Conservation (phyloP, 306 rosid genomes). For the Acacia melanoxylon region DNA sequence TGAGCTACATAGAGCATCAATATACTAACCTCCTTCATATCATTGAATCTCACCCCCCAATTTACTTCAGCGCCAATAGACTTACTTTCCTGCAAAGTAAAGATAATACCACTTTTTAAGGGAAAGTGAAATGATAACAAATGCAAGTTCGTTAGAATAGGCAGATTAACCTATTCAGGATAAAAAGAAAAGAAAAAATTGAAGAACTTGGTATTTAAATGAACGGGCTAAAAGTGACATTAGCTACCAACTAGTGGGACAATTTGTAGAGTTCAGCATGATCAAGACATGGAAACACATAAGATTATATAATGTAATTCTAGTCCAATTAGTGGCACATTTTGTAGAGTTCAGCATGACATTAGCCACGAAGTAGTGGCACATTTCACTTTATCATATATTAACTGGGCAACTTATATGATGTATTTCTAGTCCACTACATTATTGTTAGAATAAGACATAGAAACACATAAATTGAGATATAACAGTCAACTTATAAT, state of each 20-base stretch:
- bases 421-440: conserved; percentile 8
- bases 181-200: not conserved
- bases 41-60: conserved; percentile 96
- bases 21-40: conserved; percentile 71
- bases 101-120: conserved; percentile 27
- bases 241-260: not conserved
- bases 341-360: too few species aligned
- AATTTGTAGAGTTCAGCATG: not conserved
- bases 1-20: conserved; percentile 27
- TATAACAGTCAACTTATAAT: not conserved
- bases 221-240: not conserved
- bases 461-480: too few species aligned
- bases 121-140: conserved; percentile 11
- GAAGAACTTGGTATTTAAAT: conserved; percentile 4
- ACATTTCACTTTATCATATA: not conserved
- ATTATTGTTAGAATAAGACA: not conserved
- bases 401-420: conserved; percentile 22
- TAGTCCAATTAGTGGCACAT: too few species aligned
- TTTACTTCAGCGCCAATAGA: conserved; percentile 97
- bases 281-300: not conserved
- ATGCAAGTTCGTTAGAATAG: conserved; percentile 15
- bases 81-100: conserved; percentile 74
- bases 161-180: conserved; percentile 11
- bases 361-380: too few species aligned
- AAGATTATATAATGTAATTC: too few species aligned